A percentile compares a stretch with the other conserved stretches of the same genome.
phyloP scores from a whole-genome alignment of 495 filamentous ascomycete species.

The Friedmanniomyces simplex region DNA sequence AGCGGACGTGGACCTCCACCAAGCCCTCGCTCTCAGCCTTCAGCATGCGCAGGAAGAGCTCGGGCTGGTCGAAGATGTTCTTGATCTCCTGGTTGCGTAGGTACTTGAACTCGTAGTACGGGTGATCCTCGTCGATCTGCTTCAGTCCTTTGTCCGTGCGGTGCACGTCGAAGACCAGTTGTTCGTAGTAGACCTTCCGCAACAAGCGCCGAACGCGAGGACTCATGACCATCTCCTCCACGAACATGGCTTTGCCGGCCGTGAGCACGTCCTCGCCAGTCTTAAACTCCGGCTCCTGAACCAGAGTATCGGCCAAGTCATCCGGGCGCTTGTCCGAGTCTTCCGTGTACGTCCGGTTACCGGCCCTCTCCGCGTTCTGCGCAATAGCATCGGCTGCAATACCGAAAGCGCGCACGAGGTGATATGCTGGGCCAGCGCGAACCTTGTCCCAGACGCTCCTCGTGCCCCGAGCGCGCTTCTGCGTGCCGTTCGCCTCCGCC shows the following conservation, averaged over 20 bases:
- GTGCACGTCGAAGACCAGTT: slow-evolving; percentile 70
- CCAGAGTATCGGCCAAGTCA: slow-evolving; percentile 54
- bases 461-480: slow-evolving; percentile 70
- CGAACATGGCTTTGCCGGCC: slow-evolving; percentile 76
- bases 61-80: slow-evolving; percentile 67
- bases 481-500: slow-evolving; percentile 45
- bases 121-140: slow-evolving; percentile 88
- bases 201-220: slow-evolving; percentile 85
- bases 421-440: slow-evolving; percentile 65
- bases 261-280: slow-evolving; percentile 64
- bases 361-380: slow-evolving; percentile 67
- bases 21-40: slow-evolving; percentile 90
- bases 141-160: slow-evolving; percentile 91
- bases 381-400: slow-evolving; percentile 83
- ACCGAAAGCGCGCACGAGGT: slow-evolving; percentile 77
- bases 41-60: slow-evolving; percentile 88
- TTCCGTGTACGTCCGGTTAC: slow-evolving; percentile 68
- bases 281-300: slow-evolving; percentile 60
- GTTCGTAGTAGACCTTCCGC: slow-evolving; percentile 67
- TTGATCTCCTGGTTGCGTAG: slow-evolving; percentile 70
- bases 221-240: slow-evolving; percentile 79
- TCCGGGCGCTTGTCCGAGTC: slow-evolving; percentile 67
- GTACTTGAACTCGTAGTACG: slow-evolving; percentile 97
- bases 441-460: slow-evolving; percentile 71
- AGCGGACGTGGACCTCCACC: slow-evolving; percentile 68